Base-by-base conservation (phyloP, 805 yeast genomes). In the Nakazawaea populi region DNA sequence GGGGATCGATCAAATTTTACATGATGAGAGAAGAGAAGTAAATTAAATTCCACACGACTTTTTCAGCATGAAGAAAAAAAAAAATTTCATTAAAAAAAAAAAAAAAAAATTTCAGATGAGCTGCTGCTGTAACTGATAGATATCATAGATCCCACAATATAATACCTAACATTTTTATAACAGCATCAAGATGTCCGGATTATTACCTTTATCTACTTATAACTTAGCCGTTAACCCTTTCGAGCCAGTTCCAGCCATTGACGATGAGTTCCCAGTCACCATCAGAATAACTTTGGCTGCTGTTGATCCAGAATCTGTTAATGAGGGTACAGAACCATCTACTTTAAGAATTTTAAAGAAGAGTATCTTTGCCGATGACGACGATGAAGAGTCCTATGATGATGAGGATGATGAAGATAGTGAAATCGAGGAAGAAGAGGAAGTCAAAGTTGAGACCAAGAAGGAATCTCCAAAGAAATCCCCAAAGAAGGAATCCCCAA, bases 231-330 rank as follows among this genome's bases (percentile, higher is more conserved):
- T 92, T 57, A 76, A 79, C 69, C 99, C 99, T 60, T 94, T 86
- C 66, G 75, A 80, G 60, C 96, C 97, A 59, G 83, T 83, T 42
- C 90, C 90, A 47, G 96, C 97, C 54, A 82, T 88, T 64, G 88
- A 85, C 56, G 85, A 82, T 54, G 95, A 87, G 54, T 83, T 83
- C 68, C 97, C 97, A 47, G 87, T 88, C 58, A 85, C 97, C 55
- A 82, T 92, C 59, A 87, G 96, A 71, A 69, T 92, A 62, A 91
- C 98, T 49, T 79, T 92, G 80, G 99, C 97, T 56, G 96, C 99
- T 54, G 77, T 94, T 62, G 97, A 92, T 72, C 96, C 97, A 56
- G 87, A 83, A 63, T 77, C 95, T 32, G 82, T 80, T 60, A 96
- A 89, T 61, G 90, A 84, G 56, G 81, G 82, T 61, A 82, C 77